Conservation (phyloP, 1,139 yeast species). For the Nakaseomyces nivariensis region DNA sequence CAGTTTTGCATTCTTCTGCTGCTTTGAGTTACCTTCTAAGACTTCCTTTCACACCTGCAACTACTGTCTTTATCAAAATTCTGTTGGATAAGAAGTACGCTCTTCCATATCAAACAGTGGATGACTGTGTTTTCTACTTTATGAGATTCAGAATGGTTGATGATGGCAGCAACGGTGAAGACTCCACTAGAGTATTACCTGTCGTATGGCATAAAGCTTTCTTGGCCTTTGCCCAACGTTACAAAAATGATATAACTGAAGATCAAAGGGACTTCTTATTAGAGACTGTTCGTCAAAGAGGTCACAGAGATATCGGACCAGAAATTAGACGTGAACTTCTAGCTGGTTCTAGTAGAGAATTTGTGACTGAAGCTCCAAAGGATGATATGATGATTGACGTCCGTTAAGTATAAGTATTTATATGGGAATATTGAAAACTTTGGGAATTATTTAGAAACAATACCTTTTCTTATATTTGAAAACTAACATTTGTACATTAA, state of each 20-base stretch:
- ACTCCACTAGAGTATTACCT: slow-evolving; percentile 60
- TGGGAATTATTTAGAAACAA: neutral
- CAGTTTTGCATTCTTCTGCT: slow-evolving; percentile 92
- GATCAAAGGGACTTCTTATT: slow-evolving; percentile 91
- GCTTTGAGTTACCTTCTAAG: slow-evolving; percentile 80
- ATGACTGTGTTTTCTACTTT: slow-evolving; percentile 90
- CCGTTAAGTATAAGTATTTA: slow-evolving; percentile 7
- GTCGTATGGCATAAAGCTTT: slow-evolving; percentile 97
- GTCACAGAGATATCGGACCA: slow-evolving; percentile 82
- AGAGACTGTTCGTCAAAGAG: slow-evolving; percentile 84
- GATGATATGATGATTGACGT: slow-evolving; percentile 28
- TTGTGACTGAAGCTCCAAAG: slow-evolving; percentile 18
- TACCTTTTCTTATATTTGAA: neutral
- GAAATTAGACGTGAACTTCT: slow-evolving; percentile 88
- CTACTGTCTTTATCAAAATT: slow-evolving; percentile 81
- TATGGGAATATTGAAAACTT: neutral
- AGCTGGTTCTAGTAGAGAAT: slow-evolving; percentile 58
- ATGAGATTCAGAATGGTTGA: slow-evolving; percentile 66
- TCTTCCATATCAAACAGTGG: slow-evolving; percentile 90
- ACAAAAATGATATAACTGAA: slow-evolving; percentile 92
- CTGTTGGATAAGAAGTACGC: slow-evolving; percentile 92
- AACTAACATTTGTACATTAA: neutral
- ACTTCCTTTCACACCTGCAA: slow-evolving; percentile 78
- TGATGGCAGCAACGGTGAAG: slow-evolving; percentile 34
- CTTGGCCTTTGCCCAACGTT: slow-evolving; percentile 86